Evolutionary conservation across 768 basidiomycete species (phyloP), one percentile per base, ranked within the genome.

Genomic region (Naganishia randhawae): DNA sequence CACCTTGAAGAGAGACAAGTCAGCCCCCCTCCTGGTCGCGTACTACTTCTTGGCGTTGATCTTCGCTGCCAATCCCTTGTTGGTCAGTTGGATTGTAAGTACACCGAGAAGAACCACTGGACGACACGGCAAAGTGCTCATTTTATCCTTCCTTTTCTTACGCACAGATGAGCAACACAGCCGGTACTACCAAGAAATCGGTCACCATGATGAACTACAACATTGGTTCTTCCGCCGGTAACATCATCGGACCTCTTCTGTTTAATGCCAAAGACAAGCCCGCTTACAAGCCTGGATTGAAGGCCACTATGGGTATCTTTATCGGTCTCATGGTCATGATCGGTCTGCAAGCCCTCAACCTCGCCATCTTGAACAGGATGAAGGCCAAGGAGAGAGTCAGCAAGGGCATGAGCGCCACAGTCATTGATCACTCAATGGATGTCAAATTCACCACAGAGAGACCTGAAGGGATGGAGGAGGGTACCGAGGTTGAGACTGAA

Each of bases 191-290:
- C 57, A 78, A 77, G 69, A 77, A 77, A 61, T 70, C 77, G 6
- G 77, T 81, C 61, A 82, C 81, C 6, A 83, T 83, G 29, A 83
- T 82, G 2, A 69, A 83, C 9, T 78, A 82, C 67, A 84, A 84
- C 68, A 78, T 82, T n/a, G 66, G 72, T 39, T 65, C 69, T 3
- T 70, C 70, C 3, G 72, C 66, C 25, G 77, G 79, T n/a, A 77
- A 80, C 70, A 76, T 79, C 55, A 71, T 76, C 63, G 73, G 71
- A 19, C 78, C 80, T 1, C 74, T 79, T 35, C 69, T 80, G 25
- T 80, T 80, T 74, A 69, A 73, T 27, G 50, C 74, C 32, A 68
- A 71, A 31, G 77, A 80, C 62, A 69, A 65, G 10, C 76, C 75
- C 0, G 50, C 65, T 32, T 78, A 76, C 65, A 45, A 66, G n/a